Conservation (phyloP, 1,284 basidiomycete genomes). For the Porodaedalea pini region DNA sequence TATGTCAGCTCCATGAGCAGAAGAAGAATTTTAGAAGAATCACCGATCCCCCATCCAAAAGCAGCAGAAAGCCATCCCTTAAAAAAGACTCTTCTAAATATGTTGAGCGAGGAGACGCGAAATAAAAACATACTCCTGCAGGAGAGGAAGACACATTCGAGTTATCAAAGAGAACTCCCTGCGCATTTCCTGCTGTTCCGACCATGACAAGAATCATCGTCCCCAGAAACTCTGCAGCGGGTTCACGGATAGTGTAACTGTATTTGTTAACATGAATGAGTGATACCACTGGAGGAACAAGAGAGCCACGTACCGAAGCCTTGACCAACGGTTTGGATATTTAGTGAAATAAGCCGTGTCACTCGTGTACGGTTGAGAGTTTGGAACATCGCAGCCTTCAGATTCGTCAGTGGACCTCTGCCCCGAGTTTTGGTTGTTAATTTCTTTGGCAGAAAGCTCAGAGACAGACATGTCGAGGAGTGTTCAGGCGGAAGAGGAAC, state of each 20-base stretch:
- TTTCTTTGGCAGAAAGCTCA: background rate
- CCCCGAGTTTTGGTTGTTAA: background rate
- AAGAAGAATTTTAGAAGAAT: conserved; percentile 1
- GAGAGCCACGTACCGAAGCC: conserved; percentile 9
- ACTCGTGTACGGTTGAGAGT: background rate
- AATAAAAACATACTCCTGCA: conserved; percentile 53
- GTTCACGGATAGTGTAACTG: conserved; percentile 51
- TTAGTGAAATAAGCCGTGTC: background rate
- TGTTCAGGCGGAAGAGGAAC: background rate
- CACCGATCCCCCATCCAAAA: conserved; percentile 67
- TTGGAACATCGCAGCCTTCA: background rate
- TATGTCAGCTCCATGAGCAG: conserved; percentile 18
- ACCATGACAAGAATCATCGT: conserved; percentile 65
- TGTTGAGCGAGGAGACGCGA: background rate
- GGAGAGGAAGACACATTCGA: conserved; percentile 47
- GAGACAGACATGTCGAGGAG: background rate
- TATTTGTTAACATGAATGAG: background rate
- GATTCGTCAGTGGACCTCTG: background rate
- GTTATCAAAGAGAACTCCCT: conserved; percentile 55
- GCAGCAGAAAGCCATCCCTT: conserved; percentile 58
- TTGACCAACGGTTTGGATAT: conserved; percentile 16
- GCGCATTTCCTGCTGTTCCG: conserved; percentile 61
- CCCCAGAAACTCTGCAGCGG: conserved; percentile 67
- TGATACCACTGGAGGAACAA: background rate
- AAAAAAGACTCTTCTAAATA: too few species aligned